Evolutionary conservation across 169 alveolate genomes (phyloP), one percentile per base, ranked within the genome.

Genomic region (Plasmodium chabaudi): DNA sequence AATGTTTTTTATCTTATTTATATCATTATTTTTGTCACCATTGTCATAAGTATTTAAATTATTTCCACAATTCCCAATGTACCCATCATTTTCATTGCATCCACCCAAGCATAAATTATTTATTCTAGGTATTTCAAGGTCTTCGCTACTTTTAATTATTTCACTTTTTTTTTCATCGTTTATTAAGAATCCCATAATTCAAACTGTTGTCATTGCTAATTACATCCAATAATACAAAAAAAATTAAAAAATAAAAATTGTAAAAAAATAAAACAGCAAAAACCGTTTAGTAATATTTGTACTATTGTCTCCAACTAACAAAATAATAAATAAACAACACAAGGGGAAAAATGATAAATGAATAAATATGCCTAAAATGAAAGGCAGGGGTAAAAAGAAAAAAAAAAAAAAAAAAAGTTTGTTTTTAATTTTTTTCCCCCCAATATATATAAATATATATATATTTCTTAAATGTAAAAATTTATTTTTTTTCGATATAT

Each of bases 151-250:
- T 57, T 72, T 56, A 15, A 56, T 72, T 46, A 72, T 61, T 39
- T 17, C 67, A 56, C 59, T 70, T 70, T 70, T 49, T 23, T 70
- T 72, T 13, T 42, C 87, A 72, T 72, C 70, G 57, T 72, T 55
- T 27, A 34, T 59, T 72, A 72, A 42, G 87, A 39, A 72, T 72
- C 87, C 87, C 87, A 72, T 72, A 47, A 57, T 72, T 72, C 87
- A 72, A 25, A 72, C 25, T 47, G 19, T 49, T 17, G 19, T 34
- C 87, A 72, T 57, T 44, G 87, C 87, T 72, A 57, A 27, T 12
- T n/a, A 47, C 15, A 3, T 53, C 6, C 25, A 39, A 13, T 4
- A 23, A 21, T 5, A 17, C 49, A 39, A 5, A 21, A n/a, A 25
- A 68, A 68, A 53, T 5, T 17, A 39, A 55, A 56, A 21, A 55